phyloP scores from a whole-genome alignment of 768 basidiomycete genomes.

The Psilocybe tampanensis region DNA sequence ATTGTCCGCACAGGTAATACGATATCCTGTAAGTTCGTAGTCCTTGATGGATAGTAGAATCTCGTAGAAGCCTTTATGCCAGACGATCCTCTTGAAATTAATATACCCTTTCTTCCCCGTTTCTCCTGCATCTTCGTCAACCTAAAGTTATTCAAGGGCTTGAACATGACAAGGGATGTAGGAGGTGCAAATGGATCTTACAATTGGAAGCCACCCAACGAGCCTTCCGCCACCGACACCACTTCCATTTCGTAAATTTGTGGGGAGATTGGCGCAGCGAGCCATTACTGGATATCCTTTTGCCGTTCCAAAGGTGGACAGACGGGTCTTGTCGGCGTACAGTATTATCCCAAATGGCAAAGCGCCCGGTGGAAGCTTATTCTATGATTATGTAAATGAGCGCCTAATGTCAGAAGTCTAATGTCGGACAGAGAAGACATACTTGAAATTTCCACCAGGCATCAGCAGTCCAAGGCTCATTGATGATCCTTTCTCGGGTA shows the following conservation, averaged over 20 bases:
- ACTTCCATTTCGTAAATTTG: conserved; percentile 32
- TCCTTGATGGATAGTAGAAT: conserved; percentile 26
- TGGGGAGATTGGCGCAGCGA: conserved; percentile 32
- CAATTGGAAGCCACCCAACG: conserved; percentile 42
- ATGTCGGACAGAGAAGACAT: conserved; percentile 5
- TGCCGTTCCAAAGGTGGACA: conserved; percentile 38
- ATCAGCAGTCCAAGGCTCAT: conserved; percentile 41
- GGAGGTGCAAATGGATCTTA: conserved; percentile 7
- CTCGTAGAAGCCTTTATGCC: conserved; percentile 35
- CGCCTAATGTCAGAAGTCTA: neutral
- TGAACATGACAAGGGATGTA: conserved; percentile 1
- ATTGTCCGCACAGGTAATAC: conserved; percentile 28
- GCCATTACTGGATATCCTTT: conserved; percentile 42
- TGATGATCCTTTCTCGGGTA: conserved; percentile 27
- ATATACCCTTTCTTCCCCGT: conserved; percentile 30
- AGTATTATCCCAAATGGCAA: conserved; percentile 34
- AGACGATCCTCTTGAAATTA: conserved; percentile 35
- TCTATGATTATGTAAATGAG: neutral
- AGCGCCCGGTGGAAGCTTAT: conserved; percentile 22
- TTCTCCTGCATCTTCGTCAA: conserved; percentile 31
- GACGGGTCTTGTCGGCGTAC: conserved; percentile 42
- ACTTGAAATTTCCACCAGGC: conserved; percentile 41
- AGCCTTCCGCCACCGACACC: conserved; percentile 35
- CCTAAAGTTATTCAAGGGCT: conserved; percentile 19
- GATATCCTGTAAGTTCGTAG: conserved; percentile 21